These are phyloP conservation scores for Corymbia citriodora DNA, from an alignment of 441 rosid genomes.

Conservation along the genomic window DNA sequence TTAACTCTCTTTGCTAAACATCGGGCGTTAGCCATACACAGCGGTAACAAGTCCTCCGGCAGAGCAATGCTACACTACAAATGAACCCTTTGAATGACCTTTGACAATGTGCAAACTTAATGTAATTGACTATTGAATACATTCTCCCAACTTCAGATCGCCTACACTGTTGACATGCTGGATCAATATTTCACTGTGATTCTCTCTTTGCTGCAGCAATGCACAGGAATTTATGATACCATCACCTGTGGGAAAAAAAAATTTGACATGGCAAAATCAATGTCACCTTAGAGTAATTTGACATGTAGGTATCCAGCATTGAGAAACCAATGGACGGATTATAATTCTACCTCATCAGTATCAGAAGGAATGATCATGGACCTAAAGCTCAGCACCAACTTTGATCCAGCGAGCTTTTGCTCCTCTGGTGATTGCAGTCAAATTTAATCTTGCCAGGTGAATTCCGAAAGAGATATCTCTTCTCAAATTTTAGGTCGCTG, in stretches of 20 bases:
- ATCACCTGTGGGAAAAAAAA: background rate
- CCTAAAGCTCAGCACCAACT: background rate
- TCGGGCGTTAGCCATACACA: background rate
- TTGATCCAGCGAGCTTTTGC: slow-evolving; percentile 24
- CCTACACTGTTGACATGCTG: background rate
- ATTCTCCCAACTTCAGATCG: background rate
- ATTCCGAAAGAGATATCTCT: slow-evolving; percentile 21
- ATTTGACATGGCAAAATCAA: background rate
- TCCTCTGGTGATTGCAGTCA: slow-evolving; percentile 44
- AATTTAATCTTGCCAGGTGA: slow-evolving; percentile 21
- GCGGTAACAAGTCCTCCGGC: background rate
- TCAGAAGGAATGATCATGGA: background rate
- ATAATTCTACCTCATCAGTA: background rate
- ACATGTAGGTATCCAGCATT: background rate
- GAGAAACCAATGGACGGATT: background rate
- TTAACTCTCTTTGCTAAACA: background rate
- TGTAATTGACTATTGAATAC: background rate
- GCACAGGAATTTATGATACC: background rate
- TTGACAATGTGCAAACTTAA: background rate
- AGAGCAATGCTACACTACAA: background rate
- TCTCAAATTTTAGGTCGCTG: slow-evolving; percentile 43
- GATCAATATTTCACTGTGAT: background rate
- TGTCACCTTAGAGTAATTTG: background rate
- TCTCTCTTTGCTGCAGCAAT: background rate
- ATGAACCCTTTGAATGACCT: background rate